phyloP scores from a whole-genome alignment of 2,329 filamentous ascomycete genomes.

The Paracorniculantispora psalliotae region DNA sequence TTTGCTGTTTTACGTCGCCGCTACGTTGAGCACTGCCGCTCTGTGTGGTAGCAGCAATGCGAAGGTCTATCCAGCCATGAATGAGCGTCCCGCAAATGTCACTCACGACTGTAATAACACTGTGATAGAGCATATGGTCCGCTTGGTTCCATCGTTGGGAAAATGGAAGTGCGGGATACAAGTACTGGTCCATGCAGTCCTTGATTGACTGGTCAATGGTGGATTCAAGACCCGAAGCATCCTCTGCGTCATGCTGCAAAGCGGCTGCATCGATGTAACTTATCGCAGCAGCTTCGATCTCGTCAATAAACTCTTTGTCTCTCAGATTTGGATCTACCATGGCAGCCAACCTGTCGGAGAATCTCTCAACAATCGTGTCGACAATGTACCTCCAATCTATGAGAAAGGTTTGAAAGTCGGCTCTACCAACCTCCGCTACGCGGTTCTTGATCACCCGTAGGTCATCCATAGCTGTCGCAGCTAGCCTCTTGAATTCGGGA shows the following conservation, averaged over 20 bases:
- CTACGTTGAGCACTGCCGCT: background rate
- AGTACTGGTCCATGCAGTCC: background rate
- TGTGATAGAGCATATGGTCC: conserved; percentile 5
- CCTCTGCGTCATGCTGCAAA: background rate
- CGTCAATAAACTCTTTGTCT: conserved; percentile 26
- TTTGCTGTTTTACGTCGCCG: background rate
- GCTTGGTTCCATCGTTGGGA: background rate
- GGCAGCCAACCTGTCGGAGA: conserved; percentile 47
- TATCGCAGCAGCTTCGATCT: conserved; percentile 29
- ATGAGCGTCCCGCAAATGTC: background rate
- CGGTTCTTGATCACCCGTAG: conserved; percentile 35
- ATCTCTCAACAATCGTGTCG: conserved; percentile 62
- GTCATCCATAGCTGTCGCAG: conserved; percentile 24
- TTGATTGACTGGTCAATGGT: background rate
- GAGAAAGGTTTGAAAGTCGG: conserved; percentile 21
- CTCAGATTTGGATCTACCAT: conserved; percentile 28
- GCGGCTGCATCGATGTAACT: background rate
- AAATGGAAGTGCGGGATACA: conserved; percentile 3
- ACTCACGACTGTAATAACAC: background rate
- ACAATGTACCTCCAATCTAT: conserved; percentile 61
- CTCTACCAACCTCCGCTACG: conserved; percentile 32
- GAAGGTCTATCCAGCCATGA: background rate
- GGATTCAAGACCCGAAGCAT: background rate
- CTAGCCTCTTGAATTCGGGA: conserved; percentile 29
- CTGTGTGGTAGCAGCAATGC: background rate